Conservation (phyloP, 1,284 basidiomycete species). For the Ustilago bromivora region DNA sequence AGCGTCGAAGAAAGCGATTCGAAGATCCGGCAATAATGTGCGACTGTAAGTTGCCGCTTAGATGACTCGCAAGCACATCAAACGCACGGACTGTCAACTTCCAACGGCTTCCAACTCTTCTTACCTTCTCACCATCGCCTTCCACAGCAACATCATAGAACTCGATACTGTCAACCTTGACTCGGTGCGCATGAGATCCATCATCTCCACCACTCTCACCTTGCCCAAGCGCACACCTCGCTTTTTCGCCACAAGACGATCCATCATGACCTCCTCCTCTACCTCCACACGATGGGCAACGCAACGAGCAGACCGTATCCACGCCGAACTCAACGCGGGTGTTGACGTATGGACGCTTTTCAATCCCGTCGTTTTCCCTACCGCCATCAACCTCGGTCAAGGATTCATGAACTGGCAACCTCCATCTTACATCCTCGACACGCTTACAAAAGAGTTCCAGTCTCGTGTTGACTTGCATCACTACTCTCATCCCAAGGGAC, state of each 20-base stretch:
- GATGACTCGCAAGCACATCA: constrained; percentile 4
- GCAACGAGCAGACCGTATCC: constrained; percentile 46
- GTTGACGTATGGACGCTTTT: constrained; percentile 69
- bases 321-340: constrained; percentile 56
- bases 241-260: constrained; percentile 5
- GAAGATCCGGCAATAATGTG: constrained; percentile 1
- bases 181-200: constrained; percentile 21
- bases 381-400: constrained; percentile 68
- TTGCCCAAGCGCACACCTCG: constrained; percentile 7
- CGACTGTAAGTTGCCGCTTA: constrained; percentile 1
- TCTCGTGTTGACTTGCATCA: constrained; percentile 65
- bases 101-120: background rate
- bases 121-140: background rate
- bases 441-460: constrained; percentile 35
- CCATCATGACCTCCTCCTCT: constrained; percentile 29
- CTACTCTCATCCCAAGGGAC: constrained; percentile 66
- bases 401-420: constrained; percentile 69
- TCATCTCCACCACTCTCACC: background rate
- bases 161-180: background rate
- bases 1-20: background rate
- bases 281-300: constrained; percentile 47
- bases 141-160: background rate
- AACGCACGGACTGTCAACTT: background rate
- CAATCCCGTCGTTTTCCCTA: constrained; percentile 64
- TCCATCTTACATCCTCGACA: constrained; percentile 57